Evolutionary conservation across 257 asterid species (phyloP).

Genomic region (Lycium barbarum): DNA sequence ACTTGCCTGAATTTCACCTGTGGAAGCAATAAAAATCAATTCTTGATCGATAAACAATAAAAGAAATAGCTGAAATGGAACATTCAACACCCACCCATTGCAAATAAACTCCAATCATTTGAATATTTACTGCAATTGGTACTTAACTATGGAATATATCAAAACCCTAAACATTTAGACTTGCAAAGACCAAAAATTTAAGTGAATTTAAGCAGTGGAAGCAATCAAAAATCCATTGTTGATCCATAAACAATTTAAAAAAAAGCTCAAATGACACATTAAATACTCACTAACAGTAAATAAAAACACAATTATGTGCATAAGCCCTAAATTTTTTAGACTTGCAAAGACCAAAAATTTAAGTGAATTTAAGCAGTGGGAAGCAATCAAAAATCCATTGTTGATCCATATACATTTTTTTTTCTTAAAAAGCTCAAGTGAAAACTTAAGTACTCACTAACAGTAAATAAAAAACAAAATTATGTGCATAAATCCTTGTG

Average conservation of each 20-base stretch:
- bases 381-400: background rate
- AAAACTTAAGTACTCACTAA: background rate
- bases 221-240: background rate
- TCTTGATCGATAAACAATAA: background rate
- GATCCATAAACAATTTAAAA: background rate
- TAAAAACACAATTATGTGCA: background rate
- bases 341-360: background rate
- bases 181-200: background rate
- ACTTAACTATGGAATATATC: background rate
- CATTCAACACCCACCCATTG: background rate
- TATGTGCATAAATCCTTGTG: background rate
- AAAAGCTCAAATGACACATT: background rate
- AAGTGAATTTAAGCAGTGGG: background rate
- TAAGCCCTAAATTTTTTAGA: background rate
- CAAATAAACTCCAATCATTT: background rate
- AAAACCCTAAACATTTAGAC: background rate
- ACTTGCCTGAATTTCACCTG: background rate
- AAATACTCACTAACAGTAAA: background rate
- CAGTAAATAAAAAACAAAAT: conserved; percentile 8
- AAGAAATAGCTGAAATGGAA: background rate
- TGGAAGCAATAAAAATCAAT: conserved; percentile 12
- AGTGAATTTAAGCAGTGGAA: background rate
- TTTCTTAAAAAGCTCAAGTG: background rate
- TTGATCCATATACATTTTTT: background rate
- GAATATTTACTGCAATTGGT: background rate